Percentiles rank a stretch among this genome's conserved stretches.
Conservation (phyloP, 2,329 filamentous ascomycete species). For the Xylaria sp. region DNA sequence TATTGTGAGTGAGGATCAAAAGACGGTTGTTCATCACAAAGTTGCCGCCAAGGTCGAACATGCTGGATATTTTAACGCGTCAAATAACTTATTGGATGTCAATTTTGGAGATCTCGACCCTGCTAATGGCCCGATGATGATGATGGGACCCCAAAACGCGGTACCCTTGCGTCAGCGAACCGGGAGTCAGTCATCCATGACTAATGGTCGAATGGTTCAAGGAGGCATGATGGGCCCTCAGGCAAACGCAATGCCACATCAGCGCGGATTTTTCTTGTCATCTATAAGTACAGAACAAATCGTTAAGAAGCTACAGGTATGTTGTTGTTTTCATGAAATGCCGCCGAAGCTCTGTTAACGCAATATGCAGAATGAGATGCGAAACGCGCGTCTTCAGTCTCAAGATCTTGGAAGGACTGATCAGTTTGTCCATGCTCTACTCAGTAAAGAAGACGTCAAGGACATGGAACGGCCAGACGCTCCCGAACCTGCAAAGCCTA, state of each 20-base stretch:
- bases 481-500: conserved; percentile 60
- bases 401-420: conserved; percentile 86
- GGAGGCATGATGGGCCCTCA: conserved; percentile 62
- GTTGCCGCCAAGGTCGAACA: conserved; percentile 97
- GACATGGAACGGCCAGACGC: conserved; percentile 65
- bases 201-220: conserved; percentile 68
- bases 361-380: conserved; percentile 80
- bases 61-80: conserved; percentile 81
- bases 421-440: conserved; percentile 80
- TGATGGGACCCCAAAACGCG: conserved; percentile 75
- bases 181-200: conserved; percentile 73
- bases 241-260: conserved; percentile 72
- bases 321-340: conserved; percentile 48
- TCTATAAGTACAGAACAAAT: conserved; percentile 95
- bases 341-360: conserved; percentile 40
- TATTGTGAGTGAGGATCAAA: conserved; percentile 98
- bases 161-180: conserved; percentile 77
- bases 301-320: conserved; percentile 84
- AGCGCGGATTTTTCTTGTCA: conserved; percentile 85
- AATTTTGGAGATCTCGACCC: conserved; percentile 93
- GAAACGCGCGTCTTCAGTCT: conserved; percentile 85
- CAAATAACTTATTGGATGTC: conserved; percentile 84
- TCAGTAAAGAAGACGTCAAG: conserved; percentile 76
- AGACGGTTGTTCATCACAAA: conserved; percentile 98
- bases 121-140: conserved; percentile 77